phyloP scores from a whole-genome alignment of 768 basidiomycete genomes.

The Leccinum fibrillosum region DNA sequence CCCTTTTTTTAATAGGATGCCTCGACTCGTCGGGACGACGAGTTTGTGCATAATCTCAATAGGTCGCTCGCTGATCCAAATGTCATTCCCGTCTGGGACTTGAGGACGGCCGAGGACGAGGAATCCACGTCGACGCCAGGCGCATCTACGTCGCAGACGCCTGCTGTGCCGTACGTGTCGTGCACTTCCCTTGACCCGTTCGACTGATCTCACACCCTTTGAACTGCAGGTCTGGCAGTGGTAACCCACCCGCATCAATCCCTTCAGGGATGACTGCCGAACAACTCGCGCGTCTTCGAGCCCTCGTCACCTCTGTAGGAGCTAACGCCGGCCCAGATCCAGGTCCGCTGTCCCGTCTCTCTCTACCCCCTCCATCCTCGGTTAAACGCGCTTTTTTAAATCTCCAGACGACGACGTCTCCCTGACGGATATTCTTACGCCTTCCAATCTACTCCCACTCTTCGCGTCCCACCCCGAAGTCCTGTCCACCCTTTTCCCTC shows the following conservation, averaged over 20 bases:
- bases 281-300: constrained; percentile 60
- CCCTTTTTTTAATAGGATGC: constrained; percentile 48
- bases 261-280: constrained; percentile 46
- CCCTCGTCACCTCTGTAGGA: constrained; percentile 48
- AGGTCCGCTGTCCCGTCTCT: constrained; percentile 8
- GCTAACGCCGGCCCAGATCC: constrained; percentile 25
- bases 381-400: constrained; percentile 4
- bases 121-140: constrained; percentile 44
- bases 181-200: neutral
- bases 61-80: constrained; percentile 65
- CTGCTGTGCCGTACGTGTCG: constrained; percentile 28
- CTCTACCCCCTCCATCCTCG: neutral
- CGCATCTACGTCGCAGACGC: constrained; percentile 33
- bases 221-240: constrained; percentile 8
- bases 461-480: constrained; percentile 69
- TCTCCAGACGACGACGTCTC: constrained; percentile 48
- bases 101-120: constrained; percentile 36
- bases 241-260: constrained; percentile 3
- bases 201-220: neutral
- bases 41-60: constrained; percentile 73
- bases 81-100: constrained; percentile 57
- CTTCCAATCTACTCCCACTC: constrained; percentile 67
- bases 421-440: constrained; percentile 73
- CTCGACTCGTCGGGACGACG: constrained; percentile 61
- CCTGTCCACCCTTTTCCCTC: constrained; percentile 68